Conservation (phyloP, 2,329 filamentous ascomycete genomes). For the Aspergillus novofumigatus region DNA sequence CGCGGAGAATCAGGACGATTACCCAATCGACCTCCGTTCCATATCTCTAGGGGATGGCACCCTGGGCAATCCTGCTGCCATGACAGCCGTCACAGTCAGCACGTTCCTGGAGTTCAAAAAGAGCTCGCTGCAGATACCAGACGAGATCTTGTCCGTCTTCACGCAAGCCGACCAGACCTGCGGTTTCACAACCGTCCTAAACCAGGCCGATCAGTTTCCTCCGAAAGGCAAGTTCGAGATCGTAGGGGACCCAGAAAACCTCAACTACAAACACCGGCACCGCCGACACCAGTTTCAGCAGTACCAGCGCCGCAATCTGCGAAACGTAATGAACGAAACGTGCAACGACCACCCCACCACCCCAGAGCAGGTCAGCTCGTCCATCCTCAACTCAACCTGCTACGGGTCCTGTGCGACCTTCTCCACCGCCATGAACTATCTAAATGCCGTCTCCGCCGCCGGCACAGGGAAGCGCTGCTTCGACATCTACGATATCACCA, state of each 20-base stretch:
- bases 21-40: slow-evolving; percentile 30
- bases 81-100: slow-evolving; percentile 27
- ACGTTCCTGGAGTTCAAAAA: slow-evolving; percentile 26
- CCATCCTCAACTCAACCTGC: slow-evolving; percentile 33
- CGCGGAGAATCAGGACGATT: slow-evolving; percentile 21
- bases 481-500: slow-evolving; percentile 32
- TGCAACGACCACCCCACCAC: slow-evolving; percentile 25
- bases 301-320: slow-evolving; percentile 8
- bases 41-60: slow-evolving; percentile 36
- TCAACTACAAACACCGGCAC: slow-evolving; percentile 21
- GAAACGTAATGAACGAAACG: slow-evolving; percentile 10
- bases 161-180: slow-evolving; percentile 27
- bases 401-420: slow-evolving; percentile 34
- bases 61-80: slow-evolving; percentile 34
- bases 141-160: slow-evolving; percentile 27
- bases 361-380: slow-evolving; percentile 19
- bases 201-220: slow-evolving; percentile 26
- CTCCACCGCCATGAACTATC: slow-evolving; percentile 31
- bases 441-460: slow-evolving; percentile 15
- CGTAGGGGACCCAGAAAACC: slow-evolving; percentile 27
- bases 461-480: slow-evolving; percentile 22
- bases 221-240: slow-evolving; percentile 28
- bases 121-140: slow-evolving; percentile 20
- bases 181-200: slow-evolving; percentile 27
- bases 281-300: slow-evolving; percentile 1